A percentile compares a stretch with the other conserved stretches of the same genome.
phyloP scores from a whole-genome alignment of 2,329 filamentous ascomycete genomes.

The Trichoderma sp. region DNA sequence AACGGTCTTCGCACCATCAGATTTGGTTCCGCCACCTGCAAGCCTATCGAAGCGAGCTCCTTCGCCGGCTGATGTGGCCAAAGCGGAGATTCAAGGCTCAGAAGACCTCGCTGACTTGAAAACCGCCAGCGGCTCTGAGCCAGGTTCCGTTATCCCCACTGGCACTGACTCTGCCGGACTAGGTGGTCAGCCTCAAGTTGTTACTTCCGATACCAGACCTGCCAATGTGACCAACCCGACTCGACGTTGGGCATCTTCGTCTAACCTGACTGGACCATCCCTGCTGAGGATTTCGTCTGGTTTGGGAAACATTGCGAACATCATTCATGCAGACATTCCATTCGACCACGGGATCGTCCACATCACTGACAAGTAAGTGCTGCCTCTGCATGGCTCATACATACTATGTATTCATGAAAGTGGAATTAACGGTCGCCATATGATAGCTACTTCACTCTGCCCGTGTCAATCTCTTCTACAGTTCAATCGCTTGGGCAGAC shows the following conservation, averaged over 20 bases:
- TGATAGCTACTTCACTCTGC: conserved; percentile 4
- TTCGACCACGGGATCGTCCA: not conserved
- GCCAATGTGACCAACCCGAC: conserved; percentile 1
- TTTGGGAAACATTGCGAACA: not conserved
- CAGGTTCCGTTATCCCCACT: not conserved
- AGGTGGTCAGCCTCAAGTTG: not conserved
- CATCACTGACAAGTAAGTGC: conserved; percentile 5
- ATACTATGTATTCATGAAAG: not conserved
- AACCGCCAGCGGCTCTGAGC: not conserved
- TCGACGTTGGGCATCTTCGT: not conserved
- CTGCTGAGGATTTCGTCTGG: conserved; percentile 6
- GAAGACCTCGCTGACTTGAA: not conserved
- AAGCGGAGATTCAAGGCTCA: not conserved
- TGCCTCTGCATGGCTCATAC: not conserved
- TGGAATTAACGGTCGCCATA: not conserved
- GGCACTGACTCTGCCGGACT: not conserved
- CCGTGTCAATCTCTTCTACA: not conserved
- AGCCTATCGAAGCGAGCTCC: not conserved
- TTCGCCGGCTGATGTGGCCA: not conserved
- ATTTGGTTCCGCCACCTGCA: not conserved
- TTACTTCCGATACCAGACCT: conserved; percentile 1
- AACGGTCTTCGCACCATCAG: conserved; percentile 9
- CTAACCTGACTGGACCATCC: not conserved
- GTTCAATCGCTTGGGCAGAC: conserved; percentile 6
- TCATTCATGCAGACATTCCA: not conserved